A percentile compares a stretch with the other conserved stretches of the same genome.
phyloP scores from a whole-genome alignment of 1,139 yeast genomes.

The Blastobotrys proliferans region DNA sequence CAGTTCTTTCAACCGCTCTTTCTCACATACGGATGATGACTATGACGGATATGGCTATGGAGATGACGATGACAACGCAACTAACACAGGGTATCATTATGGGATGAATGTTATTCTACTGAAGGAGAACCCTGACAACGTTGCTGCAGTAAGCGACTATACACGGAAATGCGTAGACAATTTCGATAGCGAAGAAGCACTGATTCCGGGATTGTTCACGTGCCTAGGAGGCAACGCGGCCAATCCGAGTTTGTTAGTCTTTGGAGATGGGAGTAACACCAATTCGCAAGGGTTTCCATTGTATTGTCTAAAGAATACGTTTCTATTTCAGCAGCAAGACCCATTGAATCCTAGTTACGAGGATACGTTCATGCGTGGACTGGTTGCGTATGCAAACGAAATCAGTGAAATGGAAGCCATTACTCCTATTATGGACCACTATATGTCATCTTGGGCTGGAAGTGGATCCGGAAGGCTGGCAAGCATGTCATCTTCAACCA shows the following conservation, averaged over 20 bases:
- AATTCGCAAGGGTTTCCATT: conserved; percentile 11
- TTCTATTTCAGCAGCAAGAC: background rate
- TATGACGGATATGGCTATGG: no score
- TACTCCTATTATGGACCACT: no score
- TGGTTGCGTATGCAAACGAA: background rate
- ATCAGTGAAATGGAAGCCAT: no score
- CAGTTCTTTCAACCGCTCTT: conserved; percentile 5
- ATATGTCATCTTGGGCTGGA: no score
- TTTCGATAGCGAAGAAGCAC: background rate
- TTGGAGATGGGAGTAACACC: background rate
- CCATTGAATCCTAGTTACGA: background rate
- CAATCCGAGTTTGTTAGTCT: conserved; percentile 5
- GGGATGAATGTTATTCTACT: conserved; percentile 3
- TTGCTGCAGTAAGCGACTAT: background rate
- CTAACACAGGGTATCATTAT: no score
- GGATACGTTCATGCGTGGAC: conserved; percentile 1
- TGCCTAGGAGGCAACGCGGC: conserved; percentile 3
- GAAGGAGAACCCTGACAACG: background rate
- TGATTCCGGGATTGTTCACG: conserved; percentile 1
- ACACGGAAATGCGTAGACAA: background rate
- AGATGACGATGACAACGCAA: no score
- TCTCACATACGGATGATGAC: conserved; percentile 1
- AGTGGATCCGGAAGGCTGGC: no score
- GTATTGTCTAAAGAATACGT: conserved; percentile 5
- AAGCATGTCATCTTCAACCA: no score